Conservation (phyloP, 352 stramenopile species). For the Globisporangium cederbergense region DNA sequence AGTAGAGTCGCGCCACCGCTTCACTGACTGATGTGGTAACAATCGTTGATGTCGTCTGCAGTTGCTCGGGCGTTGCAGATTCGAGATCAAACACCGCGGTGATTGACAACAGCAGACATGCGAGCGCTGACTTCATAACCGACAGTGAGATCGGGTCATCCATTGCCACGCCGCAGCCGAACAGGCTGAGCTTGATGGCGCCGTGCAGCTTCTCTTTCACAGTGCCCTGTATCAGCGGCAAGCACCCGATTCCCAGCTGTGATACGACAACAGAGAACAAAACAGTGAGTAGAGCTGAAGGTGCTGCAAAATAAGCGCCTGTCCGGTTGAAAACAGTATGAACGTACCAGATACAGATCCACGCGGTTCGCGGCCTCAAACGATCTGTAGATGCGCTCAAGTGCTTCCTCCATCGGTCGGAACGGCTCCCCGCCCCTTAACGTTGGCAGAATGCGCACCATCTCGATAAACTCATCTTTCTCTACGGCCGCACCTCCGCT, state of each 20-base stretch:
- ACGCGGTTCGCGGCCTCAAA: conserved; percentile 55
- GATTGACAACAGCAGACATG: conserved; percentile 51
- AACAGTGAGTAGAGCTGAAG: neutral
- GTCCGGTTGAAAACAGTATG: neutral
- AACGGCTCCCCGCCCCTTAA: conserved; percentile 59
- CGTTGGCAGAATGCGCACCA: conserved; percentile 52
- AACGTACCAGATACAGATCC: conserved; percentile 53
- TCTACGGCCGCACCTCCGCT: conserved; percentile 24
- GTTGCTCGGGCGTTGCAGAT: conserved; percentile 39
- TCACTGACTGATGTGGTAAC: conserved; percentile 52
- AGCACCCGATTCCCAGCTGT: conserved; percentile 50
- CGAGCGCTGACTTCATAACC: conserved; percentile 35
- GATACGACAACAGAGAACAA: neutral
- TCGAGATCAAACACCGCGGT: conserved; percentile 64
- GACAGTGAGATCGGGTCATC: conserved; percentile 36
- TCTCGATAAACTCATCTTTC: conserved; percentile 55
- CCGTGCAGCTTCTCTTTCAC: conserved; percentile 53
- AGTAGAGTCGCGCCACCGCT: conserved; percentile 47
- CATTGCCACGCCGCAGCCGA: conserved; percentile 29
- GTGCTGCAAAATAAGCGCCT: neutral
- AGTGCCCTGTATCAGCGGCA: conserved; percentile 51
- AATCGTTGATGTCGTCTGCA: conserved; percentile 56
- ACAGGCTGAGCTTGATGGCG: conserved; percentile 54
- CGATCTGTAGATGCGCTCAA: conserved; percentile 62
- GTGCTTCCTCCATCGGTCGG: conserved; percentile 54